These are phyloP conservation scores for Claviceps monticola DNA, from an alignment of 2,329 filamentous ascomycete genomes.

Conservation along the genomic window DNA sequence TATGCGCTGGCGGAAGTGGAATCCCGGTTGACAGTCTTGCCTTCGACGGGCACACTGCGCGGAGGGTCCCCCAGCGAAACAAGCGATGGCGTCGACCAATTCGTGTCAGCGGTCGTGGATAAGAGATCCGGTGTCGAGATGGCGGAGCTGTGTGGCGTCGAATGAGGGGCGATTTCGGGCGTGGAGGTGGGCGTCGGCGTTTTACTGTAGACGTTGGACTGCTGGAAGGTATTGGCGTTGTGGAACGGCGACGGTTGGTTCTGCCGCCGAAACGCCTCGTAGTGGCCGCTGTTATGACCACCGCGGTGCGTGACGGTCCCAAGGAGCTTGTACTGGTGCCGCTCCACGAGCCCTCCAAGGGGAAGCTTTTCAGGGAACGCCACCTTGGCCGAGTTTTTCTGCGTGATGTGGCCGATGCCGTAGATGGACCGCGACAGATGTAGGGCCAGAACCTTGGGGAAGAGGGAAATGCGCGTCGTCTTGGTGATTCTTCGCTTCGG, in stretches of 20 bases:
- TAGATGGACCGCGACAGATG: constrained; percentile 92
- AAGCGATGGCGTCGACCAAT: constrained; percentile 24
- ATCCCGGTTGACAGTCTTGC: constrained; percentile 6
- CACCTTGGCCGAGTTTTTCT: constrained; percentile 91
- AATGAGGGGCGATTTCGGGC: constrained; percentile 27
- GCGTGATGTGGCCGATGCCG: constrained; percentile 59
- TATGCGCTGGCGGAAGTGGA: not conserved
- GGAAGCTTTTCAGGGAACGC: constrained; percentile 78
- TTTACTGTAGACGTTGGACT: constrained; percentile 58
- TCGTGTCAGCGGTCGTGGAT: constrained; percentile 21
- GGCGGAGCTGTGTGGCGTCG: constrained; percentile 24
- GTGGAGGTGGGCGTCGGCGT: constrained; percentile 40
- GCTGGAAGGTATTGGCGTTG: constrained; percentile 66
- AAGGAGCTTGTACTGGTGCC: constrained; percentile 70
- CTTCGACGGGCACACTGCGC: constrained; percentile 19
- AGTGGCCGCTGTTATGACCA: constrained; percentile 90
- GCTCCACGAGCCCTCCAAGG: constrained; percentile 64
- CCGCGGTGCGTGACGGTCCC: constrained; percentile 90
- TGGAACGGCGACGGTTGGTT: constrained; percentile 66
- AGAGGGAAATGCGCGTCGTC: constrained; percentile 73
- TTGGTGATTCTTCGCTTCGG: constrained; percentile 77
- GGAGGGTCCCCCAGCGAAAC: constrained; percentile 18
- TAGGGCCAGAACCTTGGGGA: constrained; percentile 81
- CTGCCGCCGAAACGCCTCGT: constrained; percentile 89
- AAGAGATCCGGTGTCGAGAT: constrained; percentile 35